phyloP scores from a whole-genome alignment of 352 stramenopile genomes.

The Pythium coloratum region DNA sequence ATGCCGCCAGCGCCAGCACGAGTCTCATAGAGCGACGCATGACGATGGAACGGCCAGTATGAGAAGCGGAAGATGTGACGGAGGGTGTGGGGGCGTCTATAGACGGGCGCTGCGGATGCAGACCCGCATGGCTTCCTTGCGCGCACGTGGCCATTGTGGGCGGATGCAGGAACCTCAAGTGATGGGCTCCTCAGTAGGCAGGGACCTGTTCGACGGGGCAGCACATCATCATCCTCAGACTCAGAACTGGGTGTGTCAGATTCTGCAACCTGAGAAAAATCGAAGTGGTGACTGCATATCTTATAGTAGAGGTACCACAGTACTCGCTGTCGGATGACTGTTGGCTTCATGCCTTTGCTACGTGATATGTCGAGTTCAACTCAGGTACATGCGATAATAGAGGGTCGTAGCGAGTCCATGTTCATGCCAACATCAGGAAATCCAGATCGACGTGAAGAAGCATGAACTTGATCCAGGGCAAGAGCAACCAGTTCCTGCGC shows the following conservation, averaged over 20 bases:
- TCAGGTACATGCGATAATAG: neutral
- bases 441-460: neutral
- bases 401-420: neutral
- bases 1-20: neutral
- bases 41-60: neutral
- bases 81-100: neutral
- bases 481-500: constrained; percentile 85
- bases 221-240: constrained; percentile 8
- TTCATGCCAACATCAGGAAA: neutral
- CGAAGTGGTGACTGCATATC: neutral
- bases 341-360: neutral
- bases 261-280: neutral
- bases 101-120: neutral
- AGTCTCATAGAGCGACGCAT: neutral
- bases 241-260: neutral
- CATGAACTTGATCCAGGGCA: constrained; percentile 85
- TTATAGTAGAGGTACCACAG: neutral
- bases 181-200: neutral
- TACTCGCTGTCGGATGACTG: neutral
- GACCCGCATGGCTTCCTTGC: neutral
- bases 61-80: too few species aligned
- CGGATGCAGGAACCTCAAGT: constrained; percentile 9
- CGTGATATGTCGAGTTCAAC: neutral
- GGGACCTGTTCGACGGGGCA: neutral
- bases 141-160: constrained; percentile 2